Conservation (phyloP, 208 protist genomes). For the Trypanosoma lewisi region DNA sequence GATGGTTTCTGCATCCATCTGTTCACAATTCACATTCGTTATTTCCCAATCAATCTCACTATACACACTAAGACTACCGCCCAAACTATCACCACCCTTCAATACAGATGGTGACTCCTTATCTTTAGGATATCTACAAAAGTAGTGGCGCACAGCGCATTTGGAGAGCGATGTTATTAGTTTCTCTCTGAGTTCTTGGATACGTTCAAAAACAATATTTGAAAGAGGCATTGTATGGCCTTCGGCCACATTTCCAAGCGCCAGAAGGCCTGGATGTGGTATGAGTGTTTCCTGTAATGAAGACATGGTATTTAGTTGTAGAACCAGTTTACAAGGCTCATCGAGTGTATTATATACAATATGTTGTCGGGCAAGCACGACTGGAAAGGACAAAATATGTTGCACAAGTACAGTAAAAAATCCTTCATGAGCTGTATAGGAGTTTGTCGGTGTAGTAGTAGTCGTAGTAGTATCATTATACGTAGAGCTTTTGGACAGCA, state of each 20-base stretch:
- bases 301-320: constrained; percentile 53
- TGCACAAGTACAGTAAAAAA: constrained; percentile 39
- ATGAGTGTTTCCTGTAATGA: constrained; percentile 44
- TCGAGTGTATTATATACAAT: constrained; percentile 41
- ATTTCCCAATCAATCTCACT: neutral
- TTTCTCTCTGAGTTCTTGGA: constrained; percentile 17
- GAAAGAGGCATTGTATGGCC: constrained; percentile 18
- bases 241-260: neutral
- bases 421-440: constrained; percentile 8
- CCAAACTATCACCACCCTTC: neutral
- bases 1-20: constrained; percentile 13
- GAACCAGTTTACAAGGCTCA: constrained; percentile 37
- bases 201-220: constrained; percentile 22
- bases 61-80: neutral
- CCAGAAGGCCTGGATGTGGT: constrained; percentile 26
- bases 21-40: neutral
- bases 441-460: neutral
- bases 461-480: neutral
- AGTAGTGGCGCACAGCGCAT: constrained; percentile 25
- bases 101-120: neutral
- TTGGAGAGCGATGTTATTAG: constrained; percentile 14
- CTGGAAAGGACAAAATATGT: constrained; percentile 30
- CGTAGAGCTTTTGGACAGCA: constrained; percentile 4
- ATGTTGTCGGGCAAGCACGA: constrained; percentile 25
- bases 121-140: neutral